Evolutionary conservation across 2,329 filamentous ascomycete genomes (phyloP).

Genomic region (Cordyceps farinosa): DNA sequence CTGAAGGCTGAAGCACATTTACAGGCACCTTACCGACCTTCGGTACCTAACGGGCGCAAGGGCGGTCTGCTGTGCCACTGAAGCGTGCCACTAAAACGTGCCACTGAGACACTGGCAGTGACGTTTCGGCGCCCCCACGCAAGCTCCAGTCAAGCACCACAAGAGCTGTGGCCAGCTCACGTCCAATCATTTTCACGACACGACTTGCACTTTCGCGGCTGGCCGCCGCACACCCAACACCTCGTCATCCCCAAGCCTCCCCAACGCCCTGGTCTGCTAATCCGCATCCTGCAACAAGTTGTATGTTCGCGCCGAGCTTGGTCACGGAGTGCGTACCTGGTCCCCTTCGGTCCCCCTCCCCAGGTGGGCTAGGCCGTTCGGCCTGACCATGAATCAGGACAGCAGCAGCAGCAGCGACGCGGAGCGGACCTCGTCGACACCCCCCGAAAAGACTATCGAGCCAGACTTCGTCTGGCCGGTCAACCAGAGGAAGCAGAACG

Average conservation of each 20-base stretch:
- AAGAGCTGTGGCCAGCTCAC: neutral
- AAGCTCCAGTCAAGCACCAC: conserved; percentile 1
- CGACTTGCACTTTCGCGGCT: neutral
- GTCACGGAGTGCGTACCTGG: neutral
- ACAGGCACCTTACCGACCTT: no score
- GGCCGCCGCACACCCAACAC: neutral
- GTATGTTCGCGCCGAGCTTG: neutral
- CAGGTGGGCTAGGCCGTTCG: neutral
- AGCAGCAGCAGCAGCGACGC: neutral
- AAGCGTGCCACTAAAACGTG: neutral
- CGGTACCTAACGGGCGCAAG: no score
- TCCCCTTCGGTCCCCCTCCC: neutral
- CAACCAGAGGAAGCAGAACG: conserved; percentile 31
- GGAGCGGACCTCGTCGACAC: neutral
- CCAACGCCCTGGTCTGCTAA: no score
- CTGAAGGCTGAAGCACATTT: no score
- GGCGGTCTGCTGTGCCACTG: neutral
- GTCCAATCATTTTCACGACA: neutral
- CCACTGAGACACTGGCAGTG: neutral
- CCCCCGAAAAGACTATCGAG: neutral
- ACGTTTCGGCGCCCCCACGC: conserved; percentile 1
- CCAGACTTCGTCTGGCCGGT: neutral
- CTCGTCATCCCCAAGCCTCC: no score
- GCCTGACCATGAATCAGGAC: neutral
- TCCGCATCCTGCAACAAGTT: neutral